Conservation (phyloP, 2,329 filamentous ascomycete genomes). For the Calonectria naviculata region DNA sequence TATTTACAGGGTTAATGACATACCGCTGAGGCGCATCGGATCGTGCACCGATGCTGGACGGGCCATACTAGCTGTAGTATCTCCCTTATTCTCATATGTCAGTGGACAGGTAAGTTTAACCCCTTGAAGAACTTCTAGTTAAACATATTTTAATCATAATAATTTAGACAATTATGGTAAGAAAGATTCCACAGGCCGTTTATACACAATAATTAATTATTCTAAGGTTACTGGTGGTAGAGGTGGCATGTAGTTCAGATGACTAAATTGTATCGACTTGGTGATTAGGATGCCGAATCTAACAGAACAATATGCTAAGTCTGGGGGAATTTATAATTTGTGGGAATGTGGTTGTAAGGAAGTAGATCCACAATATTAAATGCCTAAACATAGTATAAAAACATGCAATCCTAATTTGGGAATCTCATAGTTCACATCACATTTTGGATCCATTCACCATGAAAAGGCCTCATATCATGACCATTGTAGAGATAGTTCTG, state of each 20-base stretch:
- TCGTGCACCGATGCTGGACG: conserved; percentile 19
- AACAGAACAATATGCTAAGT: too few relatives aligned
- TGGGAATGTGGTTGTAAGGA: too few relatives aligned
- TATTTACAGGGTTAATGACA: conserved; percentile 16
- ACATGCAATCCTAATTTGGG: too few relatives aligned
- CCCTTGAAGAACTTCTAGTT: background rate
- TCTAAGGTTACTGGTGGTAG: conserved; percentile 14
- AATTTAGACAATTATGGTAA: conserved; percentile 22
- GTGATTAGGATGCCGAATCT: too few relatives aligned
- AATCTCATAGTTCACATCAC: too few relatives aligned
- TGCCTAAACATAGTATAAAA: too few relatives aligned
- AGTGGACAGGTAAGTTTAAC: conserved; percentile 22
- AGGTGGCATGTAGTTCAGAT: conserved; percentile 26
- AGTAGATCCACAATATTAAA: too few relatives aligned
- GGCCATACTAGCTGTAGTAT: conserved; percentile 17
- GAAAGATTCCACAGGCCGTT: background rate
- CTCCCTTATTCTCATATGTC: conserved; percentile 23
- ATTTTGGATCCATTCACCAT: too few relatives aligned
- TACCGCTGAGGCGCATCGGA: conserved; percentile 21
- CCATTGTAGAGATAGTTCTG: too few relatives aligned
- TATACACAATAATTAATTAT: background rate
- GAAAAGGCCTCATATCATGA: too few relatives aligned
- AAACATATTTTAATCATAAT: background rate
- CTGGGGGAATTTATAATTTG: too few relatives aligned
- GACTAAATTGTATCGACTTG: too few relatives aligned